phyloP scores from a whole-genome alignment of 2,329 filamentous ascomycete species.

The Tolypocladium cylindrosporum region DNA sequence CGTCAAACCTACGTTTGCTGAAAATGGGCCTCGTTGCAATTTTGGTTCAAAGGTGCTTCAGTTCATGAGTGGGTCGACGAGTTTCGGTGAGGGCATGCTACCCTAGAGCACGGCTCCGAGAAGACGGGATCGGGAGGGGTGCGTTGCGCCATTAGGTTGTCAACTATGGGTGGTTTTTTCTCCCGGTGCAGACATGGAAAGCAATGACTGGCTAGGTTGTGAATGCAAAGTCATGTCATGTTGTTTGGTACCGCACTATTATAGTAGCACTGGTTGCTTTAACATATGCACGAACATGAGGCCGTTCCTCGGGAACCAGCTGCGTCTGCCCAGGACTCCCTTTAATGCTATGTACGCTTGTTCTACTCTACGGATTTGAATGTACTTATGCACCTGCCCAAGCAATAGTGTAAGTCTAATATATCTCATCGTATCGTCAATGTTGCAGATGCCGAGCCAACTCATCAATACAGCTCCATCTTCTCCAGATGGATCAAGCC shows the following conservation, averaged over 20 bases:
- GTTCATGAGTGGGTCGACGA: background rate
- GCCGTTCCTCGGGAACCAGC: too few relatives aligned
- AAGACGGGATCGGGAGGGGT: background rate
- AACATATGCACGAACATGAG: too few relatives aligned
- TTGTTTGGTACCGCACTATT: too few relatives aligned
- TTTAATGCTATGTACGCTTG: background rate
- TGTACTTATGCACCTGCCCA: background rate
- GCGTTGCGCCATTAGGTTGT: background rate
- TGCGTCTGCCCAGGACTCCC: background rate
- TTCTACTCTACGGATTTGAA: background rate
- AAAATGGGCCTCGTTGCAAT: background rate
- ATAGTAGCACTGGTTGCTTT: too few relatives aligned
- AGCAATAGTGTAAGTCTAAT: background rate
- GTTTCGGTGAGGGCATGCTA: background rate
- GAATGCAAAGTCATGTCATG: too few relatives aligned
- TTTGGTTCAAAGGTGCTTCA: background rate
- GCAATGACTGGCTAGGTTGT: background rate
- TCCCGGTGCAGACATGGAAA: background rate
- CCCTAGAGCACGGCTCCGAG: background rate
- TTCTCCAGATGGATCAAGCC: slow-evolving; percentile 54
- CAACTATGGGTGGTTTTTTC: background rate
- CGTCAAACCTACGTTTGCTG: background rate
- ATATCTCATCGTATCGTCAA: background rate
- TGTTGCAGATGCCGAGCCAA: background rate
- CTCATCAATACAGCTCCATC: slow-evolving; percentile 27